These are phyloP conservation scores for Nemania serpens DNA, from an alignment of 2,329 filamentous ascomycete species.

Conservation along the genomic window DNA sequence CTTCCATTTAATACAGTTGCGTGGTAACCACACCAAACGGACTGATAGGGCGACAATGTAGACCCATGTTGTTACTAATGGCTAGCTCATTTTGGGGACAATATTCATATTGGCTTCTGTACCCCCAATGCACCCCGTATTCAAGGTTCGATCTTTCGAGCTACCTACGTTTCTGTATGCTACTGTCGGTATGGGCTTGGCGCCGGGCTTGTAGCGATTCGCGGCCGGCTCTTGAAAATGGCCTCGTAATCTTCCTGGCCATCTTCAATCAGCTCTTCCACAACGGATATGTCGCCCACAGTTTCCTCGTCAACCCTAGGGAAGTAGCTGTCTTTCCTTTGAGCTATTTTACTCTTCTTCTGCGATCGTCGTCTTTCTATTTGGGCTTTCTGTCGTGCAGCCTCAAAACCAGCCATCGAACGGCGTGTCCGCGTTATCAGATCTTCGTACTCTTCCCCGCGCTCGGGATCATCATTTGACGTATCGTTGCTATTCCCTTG, in stretches of 20 bases:
- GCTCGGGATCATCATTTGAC: conserved; percentile 23
- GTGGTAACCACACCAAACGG: neutral
- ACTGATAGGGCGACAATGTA: neutral
- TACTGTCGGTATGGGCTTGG: conserved; percentile 46
- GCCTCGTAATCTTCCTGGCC: conserved; percentile 68
- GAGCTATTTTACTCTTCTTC: conserved; percentile 49
- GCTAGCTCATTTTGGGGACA: neutral
- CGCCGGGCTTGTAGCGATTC: conserved; percentile 75
- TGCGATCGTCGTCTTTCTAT: conserved; percentile 58
- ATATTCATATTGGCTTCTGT: neutral
- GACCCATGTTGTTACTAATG: neutral
- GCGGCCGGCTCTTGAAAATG: conserved; percentile 84
- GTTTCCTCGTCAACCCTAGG: conserved; percentile 53
- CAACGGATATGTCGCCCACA: conserved; percentile 38
- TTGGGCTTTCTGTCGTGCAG: conserved; percentile 64
- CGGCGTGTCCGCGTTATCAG: conserved; percentile 62
- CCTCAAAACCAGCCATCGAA: conserved; percentile 67
- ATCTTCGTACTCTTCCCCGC: conserved; percentile 50
- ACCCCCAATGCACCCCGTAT: neutral
- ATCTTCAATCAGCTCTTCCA: conserved; percentile 65
- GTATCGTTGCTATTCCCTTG: conserved; percentile 30
- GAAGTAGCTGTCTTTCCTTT: conserved; percentile 53
- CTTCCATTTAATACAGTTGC: neutral
- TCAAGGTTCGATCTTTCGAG: neutral
- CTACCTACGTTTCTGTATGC: conserved; percentile 3